phyloP scores from a whole-genome alignment of 805 yeast species.

The Starmera quercuum region DNA sequence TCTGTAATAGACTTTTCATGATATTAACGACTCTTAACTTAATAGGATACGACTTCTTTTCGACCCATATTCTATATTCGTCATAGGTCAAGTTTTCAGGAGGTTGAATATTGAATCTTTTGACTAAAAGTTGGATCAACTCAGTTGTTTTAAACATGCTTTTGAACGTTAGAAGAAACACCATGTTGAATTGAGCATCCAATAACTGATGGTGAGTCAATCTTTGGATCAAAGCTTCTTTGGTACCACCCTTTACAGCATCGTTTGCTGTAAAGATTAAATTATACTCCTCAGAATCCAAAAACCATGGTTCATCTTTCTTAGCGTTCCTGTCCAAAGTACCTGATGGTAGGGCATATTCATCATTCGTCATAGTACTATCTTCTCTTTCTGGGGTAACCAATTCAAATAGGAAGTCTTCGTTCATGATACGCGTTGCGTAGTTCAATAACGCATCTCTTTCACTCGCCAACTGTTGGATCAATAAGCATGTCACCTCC shows the following conservation, averaged over 20 bases:
- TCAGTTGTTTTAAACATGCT: slow-evolving; percentile 65
- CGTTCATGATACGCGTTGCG: slow-evolving; percentile 72
- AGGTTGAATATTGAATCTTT: slow-evolving; percentile 63
- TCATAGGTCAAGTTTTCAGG: slow-evolving; percentile 85
- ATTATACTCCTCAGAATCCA: slow-evolving; percentile 58
- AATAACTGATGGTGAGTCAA: slow-evolving; percentile 65
- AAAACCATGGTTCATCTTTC: slow-evolving; percentile 58
- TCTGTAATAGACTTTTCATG: slow-evolving; percentile 58
- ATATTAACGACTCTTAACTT: slow-evolving; percentile 58
- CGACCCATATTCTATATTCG: slow-evolving; percentile 72
- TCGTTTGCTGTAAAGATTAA: slow-evolving; percentile 61
- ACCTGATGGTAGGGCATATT: slow-evolving; percentile 20
- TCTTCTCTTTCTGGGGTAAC: slow-evolving; percentile 40
- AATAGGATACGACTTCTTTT: slow-evolving; percentile 60
- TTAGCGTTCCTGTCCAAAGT: slow-evolving; percentile 18
- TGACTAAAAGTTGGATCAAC: slow-evolving; percentile 49
- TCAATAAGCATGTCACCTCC: slow-evolving; percentile 27
- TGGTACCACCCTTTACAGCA: slow-evolving; percentile 75
- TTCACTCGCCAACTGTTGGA: slow-evolving; percentile 59
- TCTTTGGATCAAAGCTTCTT: slow-evolving; percentile 70
- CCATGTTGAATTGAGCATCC: slow-evolving; percentile 56
- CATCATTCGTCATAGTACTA: slow-evolving; percentile 17
- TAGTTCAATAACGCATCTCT: slow-evolving; percentile 63
- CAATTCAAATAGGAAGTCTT: slow-evolving; percentile 55
- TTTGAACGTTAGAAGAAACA: slow-evolving; percentile 68